These are phyloP conservation scores for Venturia pyrina DNA, from an alignment of 2,329 filamentous ascomycete species.

Conservation along the genomic window DNA sequence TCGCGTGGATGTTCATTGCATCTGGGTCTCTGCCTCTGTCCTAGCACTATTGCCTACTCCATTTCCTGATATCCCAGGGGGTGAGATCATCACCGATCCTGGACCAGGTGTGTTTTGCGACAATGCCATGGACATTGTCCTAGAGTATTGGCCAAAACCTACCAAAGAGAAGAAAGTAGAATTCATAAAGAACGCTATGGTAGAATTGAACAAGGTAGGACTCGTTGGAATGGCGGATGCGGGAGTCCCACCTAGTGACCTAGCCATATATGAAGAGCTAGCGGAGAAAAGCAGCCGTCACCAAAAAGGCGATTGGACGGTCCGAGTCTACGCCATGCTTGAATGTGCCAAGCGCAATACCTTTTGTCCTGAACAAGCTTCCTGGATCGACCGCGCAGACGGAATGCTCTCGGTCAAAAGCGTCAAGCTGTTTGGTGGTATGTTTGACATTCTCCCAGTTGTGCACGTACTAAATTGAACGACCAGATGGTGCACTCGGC, in stretches of 20 bases:
- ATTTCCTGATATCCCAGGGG: conserved; percentile 45
- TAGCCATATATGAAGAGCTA: conserved; percentile 46
- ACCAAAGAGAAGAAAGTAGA: conserved; percentile 40
- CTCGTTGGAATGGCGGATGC: conserved; percentile 62
- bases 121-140: conserved; percentile 58
- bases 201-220: conserved; percentile 51
- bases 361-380: conserved; percentile 46
- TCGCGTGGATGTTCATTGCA: conserved; percentile 59
- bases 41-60: conserved; percentile 48
- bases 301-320: conserved; percentile 41
- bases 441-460: conserved; percentile 14
- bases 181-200: conserved; percentile 52
- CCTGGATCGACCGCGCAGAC: conserved; percentile 34
- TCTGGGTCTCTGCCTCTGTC: conserved; percentile 57
- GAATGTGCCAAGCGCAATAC: conserved; percentile 56
- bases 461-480: conserved; percentile 14
- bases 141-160: conserved; percentile 48
- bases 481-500: conserved; percentile 55
- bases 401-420: conserved; percentile 48
- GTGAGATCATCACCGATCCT: conserved; percentile 51
- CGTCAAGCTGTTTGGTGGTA: conserved; percentile 61
- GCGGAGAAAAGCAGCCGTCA: conserved; percentile 23
- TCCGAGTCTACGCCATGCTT: conserved; percentile 59
- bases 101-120: conserved; percentile 63
- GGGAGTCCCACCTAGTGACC: conserved; percentile 46